Evolutionary conservation across 1,139 yeast genomes (phyloP), one percentile per base, ranked within the genome.

Genomic region (Candida sp.): DNA sequence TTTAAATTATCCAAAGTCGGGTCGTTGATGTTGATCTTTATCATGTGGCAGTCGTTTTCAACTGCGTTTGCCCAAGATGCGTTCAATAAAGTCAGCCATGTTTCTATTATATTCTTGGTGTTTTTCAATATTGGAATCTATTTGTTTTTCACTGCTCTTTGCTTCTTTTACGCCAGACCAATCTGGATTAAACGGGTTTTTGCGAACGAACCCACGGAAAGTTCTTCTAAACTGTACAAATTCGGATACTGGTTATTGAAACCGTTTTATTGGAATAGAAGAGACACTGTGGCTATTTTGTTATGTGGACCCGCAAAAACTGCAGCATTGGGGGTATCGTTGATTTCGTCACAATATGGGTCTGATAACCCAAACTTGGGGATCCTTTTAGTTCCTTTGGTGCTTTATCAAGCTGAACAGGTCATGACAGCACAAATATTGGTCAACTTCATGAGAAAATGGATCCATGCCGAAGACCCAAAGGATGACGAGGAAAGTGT

Each of bases 261-360:
- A 41, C 91, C 93, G 1, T 87, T 87, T 54, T 85, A 84, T 60
- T 86, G 86, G 62, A 71, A 74, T 51, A 77, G 84, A 52, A 64
- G 68, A 44, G 96, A 89, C 56, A 81, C 96, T 0, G 87, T 87
- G 29, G 77, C 93, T 4, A 75, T 89, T 39, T 77, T 89, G 84
- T 75, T 88, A 45, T 88, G 96, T 63, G 96, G 96, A 5, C 95
- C 96, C 1, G 96, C 97, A 4, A 89, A 89, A 60, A 88, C 96
- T 0, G 96, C 96, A 0, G 96, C 96, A 0, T 70, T 89, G 42
- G 97, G 97, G 38, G 95, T 89, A 1, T 86, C 96, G 1, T 70
- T 89, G 44, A 73, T 87, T 7, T 72, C 89, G 1, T 79, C 96
- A 0, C 96, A 89, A 61, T 89, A 87, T 59, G 95, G 95, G 6